A percentile compares a stretch with the other conserved stretches of the same genome.
Conservation (phyloP, 768 basidiomycete species). For the Nevesoporus exiguus region DNA sequence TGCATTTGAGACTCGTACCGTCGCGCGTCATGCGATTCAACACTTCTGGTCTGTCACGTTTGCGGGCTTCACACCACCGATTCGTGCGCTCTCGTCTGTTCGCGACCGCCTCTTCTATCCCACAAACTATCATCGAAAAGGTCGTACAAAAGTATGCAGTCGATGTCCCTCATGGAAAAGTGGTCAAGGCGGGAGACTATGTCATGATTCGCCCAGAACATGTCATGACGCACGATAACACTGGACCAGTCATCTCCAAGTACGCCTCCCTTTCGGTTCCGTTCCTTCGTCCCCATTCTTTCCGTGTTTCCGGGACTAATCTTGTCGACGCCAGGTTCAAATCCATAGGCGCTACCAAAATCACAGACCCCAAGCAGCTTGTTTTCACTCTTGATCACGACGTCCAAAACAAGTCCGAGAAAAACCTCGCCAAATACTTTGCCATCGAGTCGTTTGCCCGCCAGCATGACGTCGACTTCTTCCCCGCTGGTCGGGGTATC, state of each 20-base stretch:
- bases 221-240: slow-evolving; percentile 99
- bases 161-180: slow-evolving; percentile 74
- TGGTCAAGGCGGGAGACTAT: slow-evolving; percentile 94
- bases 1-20: background rate
- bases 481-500: slow-evolving; percentile 95
- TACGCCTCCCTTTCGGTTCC: slow-evolving; percentile 35
- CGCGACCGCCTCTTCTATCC: slow-evolving; percentile 37
- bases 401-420: slow-evolving; percentile 89
- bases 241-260: slow-evolving; percentile 98
- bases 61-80: slow-evolving; percentile 4
- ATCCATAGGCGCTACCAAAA: slow-evolving; percentile 85
- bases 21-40: slow-evolving; percentile 15
- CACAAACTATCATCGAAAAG: slow-evolving; percentile 95
- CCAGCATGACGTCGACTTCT: slow-evolving; percentile 85
- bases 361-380: slow-evolving; percentile 76
- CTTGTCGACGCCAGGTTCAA: slow-evolving; percentile 63
- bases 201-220: slow-evolving; percentile 99
- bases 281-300: background rate
- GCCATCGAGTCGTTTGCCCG: slow-evolving; percentile 90
- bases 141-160: slow-evolving; percentile 97
- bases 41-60: slow-evolving; percentile 4
- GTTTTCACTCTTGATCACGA: slow-evolving; percentile 99
- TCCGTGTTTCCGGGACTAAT: background rate
- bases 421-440: slow-evolving; percentile 90
- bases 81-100: slow-evolving; percentile 21